A percentile compares a stretch with the other conserved stretches of the same genome.
phyloP scores from a whole-genome alignment of 371 early-diverging fungal species.

The Phascolomyces articulosus region DNA sequence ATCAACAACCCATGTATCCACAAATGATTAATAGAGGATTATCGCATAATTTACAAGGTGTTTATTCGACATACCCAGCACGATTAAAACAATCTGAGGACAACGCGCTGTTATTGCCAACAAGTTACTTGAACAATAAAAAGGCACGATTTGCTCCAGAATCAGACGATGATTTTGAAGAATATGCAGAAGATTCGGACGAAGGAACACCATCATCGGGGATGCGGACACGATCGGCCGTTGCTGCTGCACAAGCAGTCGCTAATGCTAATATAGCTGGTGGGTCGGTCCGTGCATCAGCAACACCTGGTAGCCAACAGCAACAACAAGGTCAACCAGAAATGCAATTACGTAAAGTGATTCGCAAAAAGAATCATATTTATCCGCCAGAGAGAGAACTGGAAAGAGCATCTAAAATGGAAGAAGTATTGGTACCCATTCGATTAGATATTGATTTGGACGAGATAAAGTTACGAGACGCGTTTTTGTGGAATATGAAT shows the following conservation, averaged over 20 bases:
- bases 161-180: slow-evolving; percentile 38
- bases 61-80: slow-evolving; percentile 48
- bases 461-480: slow-evolving; percentile 72
- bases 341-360: slow-evolving; percentile 23
- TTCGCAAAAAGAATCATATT: slow-evolving; percentile 40
- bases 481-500: slow-evolving; percentile 86
- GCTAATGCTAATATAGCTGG: slow-evolving; percentile 3
- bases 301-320: slow-evolving; percentile 6
- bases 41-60: slow-evolving; percentile 34
- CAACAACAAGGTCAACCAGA: not conserved
- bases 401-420: slow-evolving; percentile 61
- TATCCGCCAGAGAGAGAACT: slow-evolving; percentile 28
- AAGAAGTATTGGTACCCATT: slow-evolving; percentile 76
- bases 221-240: slow-evolving; percentile 16
- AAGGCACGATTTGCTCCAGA: slow-evolving; percentile 35
- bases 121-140: slow-evolving; percentile 34
- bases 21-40: slow-evolving; percentile 14
- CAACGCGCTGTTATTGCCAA: slow-evolving; percentile 47
- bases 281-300: not conserved
- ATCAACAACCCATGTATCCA: slow-evolving; percentile 8
- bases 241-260: not conserved
- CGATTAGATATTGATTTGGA: slow-evolving; percentile 84
- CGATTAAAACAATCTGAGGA: slow-evolving; percentile 47
- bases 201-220: slow-evolving; percentile 30
- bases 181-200: slow-evolving; percentile 35